Conservation (phyloP, 352 stramenopile genomes). For the Phytophthora brassicae region DNA sequence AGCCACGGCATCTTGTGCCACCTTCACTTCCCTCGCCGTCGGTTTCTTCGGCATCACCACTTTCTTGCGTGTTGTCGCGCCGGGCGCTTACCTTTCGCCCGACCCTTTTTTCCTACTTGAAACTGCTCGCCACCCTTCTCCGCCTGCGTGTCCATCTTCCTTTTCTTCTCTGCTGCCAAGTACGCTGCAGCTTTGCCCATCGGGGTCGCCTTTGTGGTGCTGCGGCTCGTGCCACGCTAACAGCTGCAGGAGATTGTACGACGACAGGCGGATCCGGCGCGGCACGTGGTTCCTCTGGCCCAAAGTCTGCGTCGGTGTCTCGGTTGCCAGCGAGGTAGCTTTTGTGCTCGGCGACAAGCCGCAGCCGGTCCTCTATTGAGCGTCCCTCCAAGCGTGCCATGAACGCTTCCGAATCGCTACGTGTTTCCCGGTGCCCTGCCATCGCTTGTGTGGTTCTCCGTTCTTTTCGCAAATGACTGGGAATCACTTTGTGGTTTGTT, state of each 20-base stretch:
- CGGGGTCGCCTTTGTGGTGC: background rate
- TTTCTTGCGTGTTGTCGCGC: no score
- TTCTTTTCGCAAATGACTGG: no score
- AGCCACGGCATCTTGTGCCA: background rate
- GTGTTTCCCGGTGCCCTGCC: background rate
- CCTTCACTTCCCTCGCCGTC: background rate
- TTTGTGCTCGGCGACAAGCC: background rate
- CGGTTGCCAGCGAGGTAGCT: background rate
- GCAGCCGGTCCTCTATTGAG: background rate
- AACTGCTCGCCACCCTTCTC: background rate
- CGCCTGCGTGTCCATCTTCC: background rate
- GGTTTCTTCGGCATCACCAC: background rate
- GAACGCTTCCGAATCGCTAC: background rate
- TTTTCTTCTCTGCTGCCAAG: background rate
- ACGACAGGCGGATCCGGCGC: no score
- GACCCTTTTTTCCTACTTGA: no score
- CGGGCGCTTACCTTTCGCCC: background rate
- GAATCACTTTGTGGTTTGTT: no score
- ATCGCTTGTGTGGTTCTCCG: no score
- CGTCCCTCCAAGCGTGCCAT: background rate
- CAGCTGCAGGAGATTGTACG: no score
- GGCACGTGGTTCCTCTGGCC: background rate
- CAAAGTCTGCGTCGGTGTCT: background rate
- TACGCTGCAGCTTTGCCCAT: conserved; percentile 7
- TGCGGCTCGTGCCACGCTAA: no score